Percentiles rank a stretch among this genome's conserved stretches.
Evolutionary conservation across 768 basidiomycete species (phyloP).

Genomic region (Lyophyllum semitale): DNA sequence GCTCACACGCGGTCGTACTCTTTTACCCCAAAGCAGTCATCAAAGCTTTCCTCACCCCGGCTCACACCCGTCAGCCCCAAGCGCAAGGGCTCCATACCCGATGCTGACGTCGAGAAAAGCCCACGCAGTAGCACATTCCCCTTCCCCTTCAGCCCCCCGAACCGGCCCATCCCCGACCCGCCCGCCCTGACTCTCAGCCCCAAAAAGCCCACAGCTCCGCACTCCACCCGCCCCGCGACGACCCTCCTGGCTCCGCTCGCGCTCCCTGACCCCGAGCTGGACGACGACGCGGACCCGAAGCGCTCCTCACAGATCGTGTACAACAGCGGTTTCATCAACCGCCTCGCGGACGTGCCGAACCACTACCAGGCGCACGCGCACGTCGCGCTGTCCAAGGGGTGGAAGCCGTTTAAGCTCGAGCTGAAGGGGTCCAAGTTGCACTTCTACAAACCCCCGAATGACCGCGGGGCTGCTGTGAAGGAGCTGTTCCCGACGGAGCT

Average conservation of each 20-base stretch:
- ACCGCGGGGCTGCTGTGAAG: slow-evolving; percentile 63
- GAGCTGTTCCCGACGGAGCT: slow-evolving; percentile 73
- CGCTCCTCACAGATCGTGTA: slow-evolving; percentile 81
- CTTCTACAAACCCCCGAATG: slow-evolving; percentile 83
- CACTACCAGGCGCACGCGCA: slow-evolving; percentile 33
- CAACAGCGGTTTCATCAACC: slow-evolving; percentile 76
- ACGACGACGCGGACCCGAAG: slow-evolving; percentile 38
- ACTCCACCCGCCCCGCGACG: slow-evolving; percentile 24
- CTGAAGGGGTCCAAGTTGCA: slow-evolving; percentile 84
- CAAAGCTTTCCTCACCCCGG: slow-evolving; percentile 63
- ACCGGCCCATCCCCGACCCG: slow-evolving; percentile 8
- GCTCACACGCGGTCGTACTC: slow-evolving; percentile 65
- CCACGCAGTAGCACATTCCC: slow-evolving; percentile 14
- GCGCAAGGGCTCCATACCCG: slow-evolving; percentile 52
- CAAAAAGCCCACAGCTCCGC: slow-evolving; percentile 3
- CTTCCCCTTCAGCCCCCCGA: slow-evolving; percentile 11
- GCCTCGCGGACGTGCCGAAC: slow-evolving; percentile 54
- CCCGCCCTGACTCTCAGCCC: not conserved
- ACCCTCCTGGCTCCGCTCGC: slow-evolving; percentile 52
- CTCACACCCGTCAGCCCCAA: slow-evolving; percentile 56
- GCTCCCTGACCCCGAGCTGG: slow-evolving; percentile 42
- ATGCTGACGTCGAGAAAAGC: slow-evolving; percentile 29
- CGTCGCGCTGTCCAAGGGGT: slow-evolving; percentile 59
- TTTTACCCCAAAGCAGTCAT: slow-evolving; percentile 71
- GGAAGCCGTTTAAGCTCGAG: slow-evolving; percentile 87